These are phyloP conservation scores for Glebionis coronaria DNA, from an alignment of 129 eudicot genomes.

Conservation along the genomic window DNA sequence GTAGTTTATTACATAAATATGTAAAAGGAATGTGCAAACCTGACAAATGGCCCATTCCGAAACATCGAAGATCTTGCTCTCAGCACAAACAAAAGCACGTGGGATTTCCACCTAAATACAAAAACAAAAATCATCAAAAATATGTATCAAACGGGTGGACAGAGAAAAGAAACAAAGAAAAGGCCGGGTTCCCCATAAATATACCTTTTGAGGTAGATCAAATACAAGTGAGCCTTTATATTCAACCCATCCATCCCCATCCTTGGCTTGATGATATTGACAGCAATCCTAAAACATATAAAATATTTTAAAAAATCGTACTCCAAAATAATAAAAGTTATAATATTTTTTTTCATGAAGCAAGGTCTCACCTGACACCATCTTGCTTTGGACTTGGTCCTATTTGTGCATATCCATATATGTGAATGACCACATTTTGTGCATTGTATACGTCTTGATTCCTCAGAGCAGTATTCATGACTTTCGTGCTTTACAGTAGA, in stretches of 20 bases:
- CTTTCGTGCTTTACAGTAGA: conserved; percentile 31
- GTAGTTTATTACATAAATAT: background rate
- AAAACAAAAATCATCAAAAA: background rate
- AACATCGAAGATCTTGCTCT: conserved; percentile 91
- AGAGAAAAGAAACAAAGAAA: background rate
- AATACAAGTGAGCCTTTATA: conserved; percentile 85
- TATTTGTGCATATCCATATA: conserved; percentile 91
- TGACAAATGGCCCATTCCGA: conserved; percentile 99
- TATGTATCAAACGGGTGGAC: background rate
- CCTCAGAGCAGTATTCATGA: conserved; percentile 57
- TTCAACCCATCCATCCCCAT: conserved; percentile 99
- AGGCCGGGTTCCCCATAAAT: too few relatives aligned
- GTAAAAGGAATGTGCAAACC: conserved; percentile 37
- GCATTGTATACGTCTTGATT: conserved; percentile 87
- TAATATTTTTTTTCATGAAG: background rate
- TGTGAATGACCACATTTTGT: conserved; percentile 83
- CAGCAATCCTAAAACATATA: conserved; percentile 74
- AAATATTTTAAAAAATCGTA: background rate
- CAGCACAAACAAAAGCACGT: conserved; percentile 97
- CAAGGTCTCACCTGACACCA: conserved; percentile 84
- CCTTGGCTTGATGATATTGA: conserved; percentile 97
- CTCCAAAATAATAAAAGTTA: background rate
- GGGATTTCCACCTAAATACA: conserved; percentile 75
- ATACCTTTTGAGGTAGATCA: conserved; percentile 81
- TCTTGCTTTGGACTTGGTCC: conserved; percentile 88